Conservation (phyloP, 192 early-diverging fungal species). For the Rhizophagus prolifer region DNA sequence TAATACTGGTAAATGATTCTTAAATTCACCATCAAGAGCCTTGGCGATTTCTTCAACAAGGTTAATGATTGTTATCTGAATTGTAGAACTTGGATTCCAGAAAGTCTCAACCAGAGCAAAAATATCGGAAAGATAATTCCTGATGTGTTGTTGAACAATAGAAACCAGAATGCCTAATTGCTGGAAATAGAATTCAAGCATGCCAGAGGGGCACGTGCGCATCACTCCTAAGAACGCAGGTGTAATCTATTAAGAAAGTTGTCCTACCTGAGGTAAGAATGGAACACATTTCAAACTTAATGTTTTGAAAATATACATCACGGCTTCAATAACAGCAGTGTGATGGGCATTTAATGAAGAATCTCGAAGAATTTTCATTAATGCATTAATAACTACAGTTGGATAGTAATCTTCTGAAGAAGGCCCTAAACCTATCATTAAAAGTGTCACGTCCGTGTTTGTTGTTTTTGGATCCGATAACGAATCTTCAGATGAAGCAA, state of each 20-base stretch:
- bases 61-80: constrained; percentile 82
- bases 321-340: constrained; percentile 82
- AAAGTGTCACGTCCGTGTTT: constrained; percentile 54
- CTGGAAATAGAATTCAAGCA: constrained; percentile 91
- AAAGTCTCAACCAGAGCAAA: constrained; percentile 78
- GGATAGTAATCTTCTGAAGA: constrained; percentile 90
- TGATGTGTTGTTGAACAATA: constrained; percentile 86
- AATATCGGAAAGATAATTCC: constrained; percentile 81
- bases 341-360: constrained; percentile 79
- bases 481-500: constrained; percentile 50
- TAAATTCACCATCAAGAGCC: constrained; percentile 87
- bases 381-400: constrained; percentile 81
- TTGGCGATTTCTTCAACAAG: constrained; percentile 84
- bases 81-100: constrained; percentile 64
- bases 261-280: constrained; percentile 77
- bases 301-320: constrained; percentile 92
- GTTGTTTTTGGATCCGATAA: constrained; percentile 49
- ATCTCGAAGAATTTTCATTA: constrained; percentile 88
- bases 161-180: constrained; percentile 78
- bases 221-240: constrained; percentile 89
- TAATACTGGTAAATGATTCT: constrained; percentile 75
- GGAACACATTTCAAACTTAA: constrained; percentile 84
- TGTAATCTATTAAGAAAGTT: constrained; percentile 62
- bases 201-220: constrained; percentile 70
- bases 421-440: constrained; percentile 69